Conservation (phyloP, 108 stramenopile genomes). For the Schizochytrium sp. region DNA sequence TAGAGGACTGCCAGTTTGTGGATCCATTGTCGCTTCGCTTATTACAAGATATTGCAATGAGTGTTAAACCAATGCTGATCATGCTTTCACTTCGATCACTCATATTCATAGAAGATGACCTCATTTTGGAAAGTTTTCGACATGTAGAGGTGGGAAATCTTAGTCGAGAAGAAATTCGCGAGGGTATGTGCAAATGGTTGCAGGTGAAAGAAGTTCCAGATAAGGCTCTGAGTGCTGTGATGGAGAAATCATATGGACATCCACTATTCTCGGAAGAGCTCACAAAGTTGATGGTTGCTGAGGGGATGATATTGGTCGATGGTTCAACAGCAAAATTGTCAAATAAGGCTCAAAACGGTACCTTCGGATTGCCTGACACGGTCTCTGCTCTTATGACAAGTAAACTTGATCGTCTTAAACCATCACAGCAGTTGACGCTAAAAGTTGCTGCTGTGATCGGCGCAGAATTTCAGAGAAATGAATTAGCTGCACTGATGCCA, state of each 20-base stretch:
- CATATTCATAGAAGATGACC: neutral
- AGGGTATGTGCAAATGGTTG: slow-evolving; percentile 62
- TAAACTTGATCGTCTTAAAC: slow-evolving; percentile 9
- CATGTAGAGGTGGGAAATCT: slow-evolving; percentile 35
- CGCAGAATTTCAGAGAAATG: slow-evolving; percentile 24
- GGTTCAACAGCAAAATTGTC: neutral
- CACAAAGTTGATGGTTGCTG: slow-evolving; percentile 43
- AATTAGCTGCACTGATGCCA: slow-evolving; percentile 35
- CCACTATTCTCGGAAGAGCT: slow-evolving; percentile 56
- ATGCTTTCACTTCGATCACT: neutral
- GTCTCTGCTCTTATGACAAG: slow-evolving; percentile 53
- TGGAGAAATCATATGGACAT: slow-evolving; percentile 33
- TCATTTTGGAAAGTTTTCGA: neutral
- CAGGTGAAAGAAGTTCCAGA: slow-evolving; percentile 23
- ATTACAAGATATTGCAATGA: neutral
- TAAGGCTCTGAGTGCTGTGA: slow-evolving; percentile 40
- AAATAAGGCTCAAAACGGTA: slow-evolving; percentile 51
- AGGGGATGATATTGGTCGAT: slow-evolving; percentile 40
- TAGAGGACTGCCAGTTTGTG: slow-evolving; percentile 36
- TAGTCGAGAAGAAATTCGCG: neutral
- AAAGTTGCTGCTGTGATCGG: slow-evolving; percentile 53
- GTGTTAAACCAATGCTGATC: neutral
- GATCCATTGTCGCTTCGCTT: slow-evolving; percentile 21
- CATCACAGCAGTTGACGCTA: slow-evolving; percentile 34
- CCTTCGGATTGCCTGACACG: slow-evolving; percentile 30